Evolutionary conservation across 75 land plant species (phyloP).

Genomic region (Adiantum capillusveneris): DNA sequence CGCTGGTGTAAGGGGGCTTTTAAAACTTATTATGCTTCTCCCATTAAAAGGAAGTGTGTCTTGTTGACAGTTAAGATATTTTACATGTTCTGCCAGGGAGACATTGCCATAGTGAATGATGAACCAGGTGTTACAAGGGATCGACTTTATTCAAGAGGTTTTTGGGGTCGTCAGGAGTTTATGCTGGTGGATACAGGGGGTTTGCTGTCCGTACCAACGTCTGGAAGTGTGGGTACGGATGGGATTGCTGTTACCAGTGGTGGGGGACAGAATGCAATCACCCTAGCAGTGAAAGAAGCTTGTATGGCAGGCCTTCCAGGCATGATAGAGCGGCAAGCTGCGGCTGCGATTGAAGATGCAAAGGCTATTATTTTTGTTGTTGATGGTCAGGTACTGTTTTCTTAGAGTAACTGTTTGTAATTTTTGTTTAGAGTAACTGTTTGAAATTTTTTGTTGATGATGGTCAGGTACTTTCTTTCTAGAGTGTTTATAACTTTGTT

Average conservation of each 20-base stretch:
- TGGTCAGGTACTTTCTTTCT: no score
- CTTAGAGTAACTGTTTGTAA: neutral
- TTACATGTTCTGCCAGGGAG: conserved; percentile 37
- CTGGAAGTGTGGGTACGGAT: conserved; percentile 55
- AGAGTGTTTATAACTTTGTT: no score
- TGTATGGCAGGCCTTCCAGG: conserved; percentile 84
- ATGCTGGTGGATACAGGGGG: conserved; percentile 99
- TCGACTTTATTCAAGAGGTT: conserved; percentile 83
- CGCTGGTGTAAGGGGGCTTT: conserved; percentile 61
- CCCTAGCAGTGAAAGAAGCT: conserved; percentile 65
- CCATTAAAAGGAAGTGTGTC: neutral
- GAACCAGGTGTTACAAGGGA: conserved; percentile 99
- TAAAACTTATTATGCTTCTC: neutral
- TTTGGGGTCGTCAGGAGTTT: conserved; percentile 75
- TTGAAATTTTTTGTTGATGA: no score
- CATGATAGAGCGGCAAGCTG: conserved; percentile 94
- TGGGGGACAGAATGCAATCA: conserved; percentile 77
- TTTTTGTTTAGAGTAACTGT: neutral
- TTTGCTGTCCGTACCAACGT: conserved; percentile 63
- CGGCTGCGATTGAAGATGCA: conserved; percentile 81
- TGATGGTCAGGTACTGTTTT: conserved; percentile 73
- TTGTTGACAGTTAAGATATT: conserved; percentile 5
- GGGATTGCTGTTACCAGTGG: conserved; percentile 67
- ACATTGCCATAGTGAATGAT: conserved; percentile 89
- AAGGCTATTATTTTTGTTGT: conserved; percentile 80